phyloP scores from a whole-genome alignment of 495 filamentous ascomycete genomes.

The Neurospora sublineolata region DNA sequence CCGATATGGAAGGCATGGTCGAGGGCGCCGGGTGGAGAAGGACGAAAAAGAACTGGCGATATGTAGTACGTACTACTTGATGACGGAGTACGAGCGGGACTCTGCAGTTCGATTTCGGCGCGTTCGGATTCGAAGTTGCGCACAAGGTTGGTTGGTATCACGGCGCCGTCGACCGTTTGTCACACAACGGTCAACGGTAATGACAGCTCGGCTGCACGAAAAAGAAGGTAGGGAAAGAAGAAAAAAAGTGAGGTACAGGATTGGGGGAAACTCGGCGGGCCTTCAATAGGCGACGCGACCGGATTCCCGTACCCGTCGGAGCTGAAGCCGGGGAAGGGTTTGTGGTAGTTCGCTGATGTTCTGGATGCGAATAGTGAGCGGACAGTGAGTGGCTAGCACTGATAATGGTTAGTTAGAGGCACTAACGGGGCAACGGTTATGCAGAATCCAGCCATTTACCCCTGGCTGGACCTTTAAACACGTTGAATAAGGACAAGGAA shows the following conservation, averaged over 20 bases:
- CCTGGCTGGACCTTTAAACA: background rate
- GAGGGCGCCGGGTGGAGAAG: background rate
- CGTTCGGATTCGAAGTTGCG: background rate
- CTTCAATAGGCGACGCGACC: background rate
- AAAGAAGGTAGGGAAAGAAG: background rate
- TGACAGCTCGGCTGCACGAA: background rate
- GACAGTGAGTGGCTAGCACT: background rate
- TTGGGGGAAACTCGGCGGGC: background rate
- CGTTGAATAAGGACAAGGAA: background rate
- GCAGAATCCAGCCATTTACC: background rate
- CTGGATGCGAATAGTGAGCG: background rate
- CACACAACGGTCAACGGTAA: background rate
- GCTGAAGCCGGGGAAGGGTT: no score
- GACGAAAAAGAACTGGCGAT: background rate
- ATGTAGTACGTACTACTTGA: background rate
- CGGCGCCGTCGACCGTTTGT: background rate
- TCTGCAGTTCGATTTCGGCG: background rate
- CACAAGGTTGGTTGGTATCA: background rate
- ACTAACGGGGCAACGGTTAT: background rate
- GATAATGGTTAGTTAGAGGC: background rate
- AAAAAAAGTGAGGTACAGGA: background rate
- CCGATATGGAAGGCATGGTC: slow-evolving; percentile 2
- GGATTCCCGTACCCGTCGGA: background rate
- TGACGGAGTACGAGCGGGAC: background rate
- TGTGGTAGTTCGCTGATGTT: background rate